Percentiles rank a stretch among this genome's conserved stretches.
These are phyloP conservation scores for Zygoascus hellenicus DNA, from an alignment of 1,139 yeast genomes.

Conservation along the genomic window DNA sequence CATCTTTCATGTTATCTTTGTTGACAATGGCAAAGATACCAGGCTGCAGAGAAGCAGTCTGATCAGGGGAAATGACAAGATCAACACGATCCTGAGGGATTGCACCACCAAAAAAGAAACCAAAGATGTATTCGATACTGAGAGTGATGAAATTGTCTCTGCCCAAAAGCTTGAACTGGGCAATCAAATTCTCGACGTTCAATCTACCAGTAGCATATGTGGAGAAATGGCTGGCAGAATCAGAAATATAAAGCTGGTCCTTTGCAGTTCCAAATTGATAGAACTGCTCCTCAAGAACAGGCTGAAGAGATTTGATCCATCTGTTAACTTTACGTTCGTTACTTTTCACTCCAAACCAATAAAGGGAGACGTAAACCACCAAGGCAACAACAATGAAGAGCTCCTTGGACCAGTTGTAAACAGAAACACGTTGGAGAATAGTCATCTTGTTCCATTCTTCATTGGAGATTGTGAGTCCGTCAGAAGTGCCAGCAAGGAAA, in stretches of 20 bases:
- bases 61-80: conserved; percentile 55
- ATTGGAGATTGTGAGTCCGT: conserved; percentile 11
- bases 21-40: conserved; percentile 81
- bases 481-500: conserved; percentile 5
- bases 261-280: conserved; percentile 58
- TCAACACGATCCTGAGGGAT: conserved; percentile 43
- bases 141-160: conserved; percentile 75
- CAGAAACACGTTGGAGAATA: conserved; percentile 33
- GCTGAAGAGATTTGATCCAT: conserved; percentile 44
- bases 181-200: conserved; percentile 58
- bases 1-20: conserved; percentile 72
- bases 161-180: conserved; percentile 61
- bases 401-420: conserved; percentile 76
- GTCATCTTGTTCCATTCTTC: conserved; percentile 34
- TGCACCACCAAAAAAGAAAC: conserved; percentile 48
- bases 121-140: conserved; percentile 49
- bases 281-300: conserved; percentile 60
- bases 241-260: conserved; percentile 47
- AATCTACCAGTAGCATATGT: conserved; percentile 87
- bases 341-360: conserved; percentile 51
- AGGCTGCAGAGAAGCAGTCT: conserved; percentile 46
- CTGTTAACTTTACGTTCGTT: conserved; percentile 53
- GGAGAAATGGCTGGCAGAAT: conserved; percentile 63
- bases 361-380: conserved; percentile 31
- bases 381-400: conserved; percentile 49